phyloP scores from a whole-genome alignment of 129 eudicot genomes.

The Artemisia annua region DNA sequence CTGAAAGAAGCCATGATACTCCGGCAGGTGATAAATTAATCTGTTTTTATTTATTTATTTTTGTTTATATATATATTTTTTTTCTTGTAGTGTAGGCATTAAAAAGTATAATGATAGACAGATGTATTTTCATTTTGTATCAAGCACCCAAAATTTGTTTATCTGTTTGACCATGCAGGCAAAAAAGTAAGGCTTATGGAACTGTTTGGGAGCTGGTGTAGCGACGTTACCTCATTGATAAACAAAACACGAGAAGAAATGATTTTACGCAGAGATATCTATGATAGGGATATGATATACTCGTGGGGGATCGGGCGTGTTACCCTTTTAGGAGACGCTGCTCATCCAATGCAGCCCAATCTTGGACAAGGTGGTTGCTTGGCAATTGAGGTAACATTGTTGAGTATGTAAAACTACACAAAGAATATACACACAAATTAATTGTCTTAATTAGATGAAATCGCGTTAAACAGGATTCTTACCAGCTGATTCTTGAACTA shows the following conservation, averaged over 20 bases:
- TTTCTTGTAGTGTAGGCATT: too few species aligned
- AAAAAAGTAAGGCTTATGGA: conserved; percentile 34
- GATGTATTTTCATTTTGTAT: not conserved
- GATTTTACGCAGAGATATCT: conserved; percentile 39
- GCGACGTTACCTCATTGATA: conserved; percentile 30
- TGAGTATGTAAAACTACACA: not conserved
- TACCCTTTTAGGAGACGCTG: conserved; percentile 47
- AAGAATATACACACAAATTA: too few species aligned
- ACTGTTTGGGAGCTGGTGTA: conserved; percentile 41
- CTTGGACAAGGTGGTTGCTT: conserved; percentile 53
- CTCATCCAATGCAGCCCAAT: conserved; percentile 51
- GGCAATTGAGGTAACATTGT: conserved; percentile 45
- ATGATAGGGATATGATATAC: conserved; percentile 40
- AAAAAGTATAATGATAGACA: too few species aligned
- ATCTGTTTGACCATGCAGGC: conserved; percentile 2
- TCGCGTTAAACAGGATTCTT: conserved; percentile 30
- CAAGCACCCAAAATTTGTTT: not conserved
- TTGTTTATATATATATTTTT: too few species aligned
- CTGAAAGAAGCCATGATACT: conserved; percentile 25
- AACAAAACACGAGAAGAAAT: conserved; percentile 29
- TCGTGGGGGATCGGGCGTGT: conserved; percentile 48
- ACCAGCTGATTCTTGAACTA: conserved; percentile 40
- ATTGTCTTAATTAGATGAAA: not conserved
- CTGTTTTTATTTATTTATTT: not conserved
- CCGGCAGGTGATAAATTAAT: conserved; percentile 26